Conservation (phyloP, 257 asterid genomes). For the Petrea volubilis region DNA sequence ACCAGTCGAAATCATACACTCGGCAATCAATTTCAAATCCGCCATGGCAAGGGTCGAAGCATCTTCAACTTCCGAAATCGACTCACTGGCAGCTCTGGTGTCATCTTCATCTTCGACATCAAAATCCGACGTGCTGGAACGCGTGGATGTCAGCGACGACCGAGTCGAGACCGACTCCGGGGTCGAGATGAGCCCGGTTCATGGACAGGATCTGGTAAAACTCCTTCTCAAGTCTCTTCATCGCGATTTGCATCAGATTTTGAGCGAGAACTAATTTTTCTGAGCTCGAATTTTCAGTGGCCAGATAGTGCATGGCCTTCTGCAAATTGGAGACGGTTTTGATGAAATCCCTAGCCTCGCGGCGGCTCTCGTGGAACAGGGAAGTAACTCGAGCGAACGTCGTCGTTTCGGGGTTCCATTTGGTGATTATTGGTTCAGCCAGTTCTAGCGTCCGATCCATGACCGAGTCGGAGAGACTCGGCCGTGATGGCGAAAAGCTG, state of each 20-base stretch:
- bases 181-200: slow-evolving; percentile 84
- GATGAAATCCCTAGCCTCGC: slow-evolving; percentile 66
- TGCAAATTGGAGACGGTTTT: slow-evolving; percentile 55
- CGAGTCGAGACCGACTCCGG: slow-evolving; percentile 71
- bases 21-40: slow-evolving; percentile 70
- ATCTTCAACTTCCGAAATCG: slow-evolving; percentile 57
- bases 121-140: slow-evolving; percentile 51
- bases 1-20: slow-evolving; percentile 79
- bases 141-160: slow-evolving; percentile 61
- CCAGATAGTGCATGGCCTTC: slow-evolving; percentile 64
- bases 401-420: slow-evolving; percentile 66
- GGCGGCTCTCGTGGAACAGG: slow-evolving; percentile 61
- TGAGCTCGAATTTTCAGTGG: slow-evolving; percentile 49
- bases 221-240: slow-evolving; percentile 84
- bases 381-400: slow-evolving; percentile 68
- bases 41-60: slow-evolving; percentile 53
- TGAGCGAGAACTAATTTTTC: slow-evolving; percentile 66
- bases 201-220: slow-evolving; percentile 77
- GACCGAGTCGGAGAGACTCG: slow-evolving; percentile 62
- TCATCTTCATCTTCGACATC: slow-evolving; percentile 60
- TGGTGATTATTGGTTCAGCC: slow-evolving; percentile 58
- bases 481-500: slow-evolving; percentile 48
- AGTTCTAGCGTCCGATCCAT: slow-evolving; percentile 65
- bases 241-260: slow-evolving; percentile 72
- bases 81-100: slow-evolving; percentile 22